Base-by-base conservation (phyloP, 345 rosid genomes). In the Murraya koenigii region DNA sequence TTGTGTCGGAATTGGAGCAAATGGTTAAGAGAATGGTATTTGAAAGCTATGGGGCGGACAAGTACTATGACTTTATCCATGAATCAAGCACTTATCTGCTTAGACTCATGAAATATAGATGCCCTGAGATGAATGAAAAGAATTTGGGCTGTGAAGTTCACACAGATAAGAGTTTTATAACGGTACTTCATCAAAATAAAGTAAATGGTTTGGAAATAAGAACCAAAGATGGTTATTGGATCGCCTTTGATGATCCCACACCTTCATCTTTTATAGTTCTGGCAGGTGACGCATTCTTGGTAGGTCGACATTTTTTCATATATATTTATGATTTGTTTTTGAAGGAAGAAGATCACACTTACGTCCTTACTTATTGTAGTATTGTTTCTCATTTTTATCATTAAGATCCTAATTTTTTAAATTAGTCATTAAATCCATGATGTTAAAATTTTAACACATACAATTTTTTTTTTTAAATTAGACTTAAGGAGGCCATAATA, bases 281-380 rank as follows among this genome's bases (percentile, higher is more conserved):
- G 33, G 88, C 88, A 2, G 95, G 95, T 6, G 97, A 89, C 55
- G 83, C 87, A 59, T 68, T 86, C 76, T 78, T 83, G 88, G 94
- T 90, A 79, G 28, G 79, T 78, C 22, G 6, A 20, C 2, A 44
- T 41, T 25, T 52, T 7, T 52, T 52, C 22, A 52, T 52, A 52
- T 17, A 17, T 1, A 13, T 33, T 3, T 2, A 33, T 0, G 3
- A 5, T 11, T 44, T 11, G 5, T 44, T 44, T 44, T 13, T 0
- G 49, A 13, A 13, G 11, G 5, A 44, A 13, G 49, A 44, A 44
- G 1, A 44, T n/a, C n/a, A n/a, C 49, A 44, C 15, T 44, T 44
- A 44, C 49, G 0, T 11, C 49, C 49, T 11, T 44, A 44, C 49
- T 11, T 44, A 44, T 44, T 13, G 49, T 44, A 44, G 49, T 44